A percentile compares a stretch with the other conserved stretches of the same genome.
Evolutionary conservation across 1,284 basidiomycete genomes (phyloP).

Genomic region (Sanghuangporus weigelae): DNA sequence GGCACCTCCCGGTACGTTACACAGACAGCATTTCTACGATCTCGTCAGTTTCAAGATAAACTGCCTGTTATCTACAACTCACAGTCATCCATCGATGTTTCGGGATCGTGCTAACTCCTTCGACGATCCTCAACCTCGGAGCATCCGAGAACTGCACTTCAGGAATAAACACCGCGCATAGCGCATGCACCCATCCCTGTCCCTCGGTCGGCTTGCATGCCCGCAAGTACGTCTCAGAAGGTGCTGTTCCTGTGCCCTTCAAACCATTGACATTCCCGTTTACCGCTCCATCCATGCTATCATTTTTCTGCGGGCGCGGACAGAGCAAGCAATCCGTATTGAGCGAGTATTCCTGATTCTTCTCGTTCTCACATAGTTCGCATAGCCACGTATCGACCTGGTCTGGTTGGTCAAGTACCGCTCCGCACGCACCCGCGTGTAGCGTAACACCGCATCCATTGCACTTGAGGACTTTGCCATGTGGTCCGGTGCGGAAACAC

Average conservation of each 20-base stretch:
- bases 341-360: constrained; percentile 69
- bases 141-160: constrained; percentile 81
- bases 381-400: constrained; percentile 73
- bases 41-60: neutral
- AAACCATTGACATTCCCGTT: constrained; percentile 5
- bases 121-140: constrained; percentile 65
- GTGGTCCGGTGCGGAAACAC: constrained; percentile 70
- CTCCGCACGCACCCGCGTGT: constrained; percentile 75
- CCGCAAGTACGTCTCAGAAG: constrained; percentile 69
- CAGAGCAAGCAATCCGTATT: constrained; percentile 72
- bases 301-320: constrained; percentile 48
- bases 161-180: constrained; percentile 86
- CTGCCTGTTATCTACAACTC: constrained; percentile 25
- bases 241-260: constrained; percentile 23
- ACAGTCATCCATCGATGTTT: constrained; percentile 60
- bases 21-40: constrained; percentile 56
- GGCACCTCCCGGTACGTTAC: constrained; percentile 65
- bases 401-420: constrained; percentile 50
- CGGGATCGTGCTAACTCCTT: constrained; percentile 80
- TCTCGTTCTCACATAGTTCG: constrained; percentile 80
- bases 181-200: constrained; percentile 86
- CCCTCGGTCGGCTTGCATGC: constrained; percentile 93
- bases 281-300: constrained; percentile 9
- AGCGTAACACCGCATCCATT: constrained; percentile 70
- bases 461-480: constrained; percentile 75